Conservation (phyloP, 192 early-diverging fungal species). For the Endogone sp. region DNA sequence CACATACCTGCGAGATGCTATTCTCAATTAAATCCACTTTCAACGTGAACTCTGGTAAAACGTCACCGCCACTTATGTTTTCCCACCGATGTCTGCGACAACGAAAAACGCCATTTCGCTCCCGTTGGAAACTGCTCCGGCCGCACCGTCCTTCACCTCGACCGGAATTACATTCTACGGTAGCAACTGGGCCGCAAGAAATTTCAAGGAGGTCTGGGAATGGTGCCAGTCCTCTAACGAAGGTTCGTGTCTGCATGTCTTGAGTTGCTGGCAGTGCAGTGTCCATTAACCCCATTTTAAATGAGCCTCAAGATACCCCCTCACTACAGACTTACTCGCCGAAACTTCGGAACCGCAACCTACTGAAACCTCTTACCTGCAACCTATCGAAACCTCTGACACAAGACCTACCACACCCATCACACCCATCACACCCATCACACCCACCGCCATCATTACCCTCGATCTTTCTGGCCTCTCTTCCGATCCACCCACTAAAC, state of each 20-base stretch:
- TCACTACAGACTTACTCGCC: no score
- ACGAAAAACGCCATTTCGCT: no score
- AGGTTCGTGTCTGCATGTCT: conserved; percentile 7
- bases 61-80: no score
- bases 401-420: no score
- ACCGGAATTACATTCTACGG: conserved; percentile 81
- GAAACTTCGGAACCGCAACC: background rate
- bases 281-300: conserved; percentile 1
- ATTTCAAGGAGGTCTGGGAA: conserved; percentile 44
- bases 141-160: conserved; percentile 75
- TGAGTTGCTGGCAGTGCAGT: background rate
- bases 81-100: no score
- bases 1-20: no score
- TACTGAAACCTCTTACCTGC: background rate
- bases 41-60: no score
- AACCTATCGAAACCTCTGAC: background rate
- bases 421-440: no score
- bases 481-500: background rate
- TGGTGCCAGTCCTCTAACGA: conserved; percentile 28
- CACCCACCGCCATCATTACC: background rate
- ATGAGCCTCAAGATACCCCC: no score
- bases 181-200: conserved; percentile 56
- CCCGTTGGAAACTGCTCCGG: conserved; percentile 50
- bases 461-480: background rate
- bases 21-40: no score